Conservation (phyloP, 179 eudicot species). For the Actinidia arguta region DNA sequence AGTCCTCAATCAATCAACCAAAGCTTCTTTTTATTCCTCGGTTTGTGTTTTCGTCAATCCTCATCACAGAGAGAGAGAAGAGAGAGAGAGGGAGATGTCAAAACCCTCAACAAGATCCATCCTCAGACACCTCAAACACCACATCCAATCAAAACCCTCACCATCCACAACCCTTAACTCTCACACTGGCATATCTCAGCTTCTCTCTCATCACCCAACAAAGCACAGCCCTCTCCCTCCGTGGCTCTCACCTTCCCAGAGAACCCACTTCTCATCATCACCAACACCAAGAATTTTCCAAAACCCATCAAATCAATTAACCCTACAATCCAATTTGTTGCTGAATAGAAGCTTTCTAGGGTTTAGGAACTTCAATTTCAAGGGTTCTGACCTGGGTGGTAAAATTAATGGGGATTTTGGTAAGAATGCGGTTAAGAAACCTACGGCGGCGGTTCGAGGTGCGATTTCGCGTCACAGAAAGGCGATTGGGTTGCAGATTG, state of each 20-base stretch:
- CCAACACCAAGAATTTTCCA: constrained; percentile 29
- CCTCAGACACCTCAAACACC: constrained; percentile 20
- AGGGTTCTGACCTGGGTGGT: constrained; percentile 28
- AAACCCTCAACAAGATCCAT: constrained; percentile 32
- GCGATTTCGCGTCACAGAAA: constrained; percentile 62
- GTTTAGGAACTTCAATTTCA: constrained; percentile 40
- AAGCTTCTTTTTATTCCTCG: background rate
- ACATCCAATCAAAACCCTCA: constrained; percentile 34
- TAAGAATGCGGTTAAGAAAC: constrained; percentile 62
- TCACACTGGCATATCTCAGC: constrained; percentile 31
- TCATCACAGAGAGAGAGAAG: too few species aligned
- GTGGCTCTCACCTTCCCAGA: constrained; percentile 24
- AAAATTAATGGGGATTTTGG: constrained; percentile 40
- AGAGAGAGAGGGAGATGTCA: constrained; percentile 52
- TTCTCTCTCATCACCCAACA: constrained; percentile 35
- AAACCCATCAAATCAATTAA: constrained; percentile 19
- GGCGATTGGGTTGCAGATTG: constrained; percentile 82
- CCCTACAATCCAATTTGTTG: constrained; percentile 22
- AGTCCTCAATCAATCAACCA: background rate
- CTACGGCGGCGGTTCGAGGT: constrained; percentile 43
- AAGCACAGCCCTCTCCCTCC: constrained; percentile 19
- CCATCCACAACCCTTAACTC: constrained; percentile 11
- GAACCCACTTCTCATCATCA: constrained; percentile 31
- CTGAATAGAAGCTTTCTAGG: constrained; percentile 31
- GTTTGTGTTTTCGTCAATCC: constrained; percentile 39